Percentiles rank a stretch among this genome's conserved stretches.
phyloP scores from a whole-genome alignment of 2,329 filamentous ascomycete species.

The Neobulgaria alba region DNA sequence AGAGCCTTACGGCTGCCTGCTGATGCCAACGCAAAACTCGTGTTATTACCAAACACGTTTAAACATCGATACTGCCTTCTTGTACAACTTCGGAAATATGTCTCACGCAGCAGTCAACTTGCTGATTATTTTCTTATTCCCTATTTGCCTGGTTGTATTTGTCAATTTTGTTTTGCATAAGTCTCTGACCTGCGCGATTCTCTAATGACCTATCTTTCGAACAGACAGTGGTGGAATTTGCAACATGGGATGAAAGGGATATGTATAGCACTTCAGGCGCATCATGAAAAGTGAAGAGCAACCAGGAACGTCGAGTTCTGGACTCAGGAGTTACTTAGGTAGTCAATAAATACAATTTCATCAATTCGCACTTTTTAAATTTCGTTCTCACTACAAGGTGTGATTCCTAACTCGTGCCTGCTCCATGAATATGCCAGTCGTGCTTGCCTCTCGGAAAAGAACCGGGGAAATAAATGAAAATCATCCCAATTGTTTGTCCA shows the following conservation, averaged over 20 bases:
- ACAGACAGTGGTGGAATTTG: slow-evolving; percentile 20
- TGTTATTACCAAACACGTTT: slow-evolving; percentile 7
- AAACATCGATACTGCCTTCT: slow-evolving; percentile 15
- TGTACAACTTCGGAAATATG: slow-evolving; percentile 24
- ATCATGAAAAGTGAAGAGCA: slow-evolving; percentile 24
- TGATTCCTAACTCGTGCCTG: slow-evolving; percentile 1
- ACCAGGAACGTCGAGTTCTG: too few relatives aligned
- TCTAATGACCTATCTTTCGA: slow-evolving; percentile 23
- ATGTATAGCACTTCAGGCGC: slow-evolving; percentile 28
- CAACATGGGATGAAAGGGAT: slow-evolving; percentile 27
- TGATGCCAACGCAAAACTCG: too few relatives aligned
- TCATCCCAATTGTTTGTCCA: too few relatives aligned
- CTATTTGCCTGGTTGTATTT: slow-evolving; percentile 12
- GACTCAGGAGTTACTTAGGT: slow-evolving; percentile 9
- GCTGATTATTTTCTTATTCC: slow-evolving; percentile 14
- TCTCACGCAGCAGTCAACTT: slow-evolving; percentile 12
- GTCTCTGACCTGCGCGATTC: slow-evolving; percentile 27
- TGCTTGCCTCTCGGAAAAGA: too few relatives aligned
- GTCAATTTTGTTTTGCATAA: slow-evolving; percentile 27
- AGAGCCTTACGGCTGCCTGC: background rate
- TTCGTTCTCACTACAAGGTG: background rate
- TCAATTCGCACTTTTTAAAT: background rate
- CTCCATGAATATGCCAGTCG: too few relatives aligned
- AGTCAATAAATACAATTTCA: slow-evolving; percentile 13
- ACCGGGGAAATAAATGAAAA: too few relatives aligned